These are phyloP conservation scores for Acanthamoeba castellanii DNA, from an alignment of 208 protist genomes.

Conservation along the genomic window DNA sequence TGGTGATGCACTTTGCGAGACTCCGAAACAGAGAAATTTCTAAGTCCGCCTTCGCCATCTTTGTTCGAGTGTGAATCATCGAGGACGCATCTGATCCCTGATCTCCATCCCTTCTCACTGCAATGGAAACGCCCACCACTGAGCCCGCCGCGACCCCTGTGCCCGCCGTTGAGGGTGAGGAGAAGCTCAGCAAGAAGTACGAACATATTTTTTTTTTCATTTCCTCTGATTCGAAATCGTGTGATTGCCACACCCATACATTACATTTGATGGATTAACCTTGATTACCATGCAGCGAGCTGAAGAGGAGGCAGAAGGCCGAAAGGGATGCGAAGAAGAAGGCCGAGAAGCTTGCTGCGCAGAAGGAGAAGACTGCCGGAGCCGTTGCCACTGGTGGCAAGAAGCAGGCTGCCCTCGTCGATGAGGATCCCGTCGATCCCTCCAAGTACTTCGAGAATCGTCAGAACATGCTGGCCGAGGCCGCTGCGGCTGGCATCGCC, in stretches of 20 bases:
- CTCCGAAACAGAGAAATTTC: neutral
- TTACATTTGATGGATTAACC: neutral
- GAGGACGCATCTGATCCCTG: neutral
- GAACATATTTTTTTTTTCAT: too few relatives aligned
- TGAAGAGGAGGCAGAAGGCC: constrained; percentile 26
- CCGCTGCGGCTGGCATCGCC: constrained; percentile 80
- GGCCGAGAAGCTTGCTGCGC: too few relatives aligned
- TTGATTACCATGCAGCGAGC: neutral
- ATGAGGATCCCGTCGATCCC: constrained; percentile 77
- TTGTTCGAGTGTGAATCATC: neutral
- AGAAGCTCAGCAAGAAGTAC: constrained; percentile 70
- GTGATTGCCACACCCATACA: neutral
- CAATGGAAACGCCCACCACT: neutral
- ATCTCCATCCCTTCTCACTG: neutral
- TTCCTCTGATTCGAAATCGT: neutral
- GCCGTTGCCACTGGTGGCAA: constrained; percentile 44
- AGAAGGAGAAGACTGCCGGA: neutral
- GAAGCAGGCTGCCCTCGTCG: constrained; percentile 10
- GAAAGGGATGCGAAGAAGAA: too few relatives aligned
- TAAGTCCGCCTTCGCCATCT: neutral
- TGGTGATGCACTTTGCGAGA: too few relatives aligned
- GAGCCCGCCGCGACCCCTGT: neutral
- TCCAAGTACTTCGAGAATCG: constrained; percentile 87
- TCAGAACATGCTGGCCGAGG: constrained; percentile 68
- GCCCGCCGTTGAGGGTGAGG: neutral